These are phyloP conservation scores for Hanseniaspora lindneri DNA, from an alignment of 805 yeast genomes.

Conservation along the genomic window DNA sequence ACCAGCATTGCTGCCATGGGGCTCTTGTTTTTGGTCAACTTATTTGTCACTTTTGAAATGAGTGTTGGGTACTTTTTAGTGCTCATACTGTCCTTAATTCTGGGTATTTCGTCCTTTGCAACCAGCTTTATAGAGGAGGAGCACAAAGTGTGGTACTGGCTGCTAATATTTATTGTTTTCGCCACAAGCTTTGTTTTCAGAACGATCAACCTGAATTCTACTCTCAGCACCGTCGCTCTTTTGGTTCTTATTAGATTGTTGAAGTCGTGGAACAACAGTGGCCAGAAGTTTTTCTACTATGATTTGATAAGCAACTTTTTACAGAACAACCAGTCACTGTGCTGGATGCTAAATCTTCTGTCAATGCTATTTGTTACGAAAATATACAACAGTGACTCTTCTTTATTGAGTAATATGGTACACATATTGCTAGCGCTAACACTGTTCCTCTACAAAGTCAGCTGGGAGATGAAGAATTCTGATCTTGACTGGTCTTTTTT, in stretches of 20 bases:
- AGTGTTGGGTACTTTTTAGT: conserved; percentile 13
- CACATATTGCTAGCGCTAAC: conserved; percentile 29
- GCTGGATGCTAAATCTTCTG: conserved; percentile 39
- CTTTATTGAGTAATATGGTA: neutral
- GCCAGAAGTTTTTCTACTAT: conserved; percentile 60
- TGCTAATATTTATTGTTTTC: conserved; percentile 24
- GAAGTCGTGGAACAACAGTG: conserved; percentile 80
- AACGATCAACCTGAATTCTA: neutral
- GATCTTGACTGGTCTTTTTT: neutral
- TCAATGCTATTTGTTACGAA: conserved; percentile 27
- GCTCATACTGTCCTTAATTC: conserved; percentile 24
- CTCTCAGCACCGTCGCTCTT: conserved; percentile 1
- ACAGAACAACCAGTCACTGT: conserved; percentile 22
- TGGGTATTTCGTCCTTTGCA: conserved; percentile 57
- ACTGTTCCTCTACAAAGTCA: conserved; percentile 43
- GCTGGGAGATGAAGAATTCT: conserved; percentile 38
- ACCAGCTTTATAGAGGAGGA: conserved; percentile 92
- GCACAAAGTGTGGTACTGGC: conserved; percentile 93
- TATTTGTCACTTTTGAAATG: conserved; percentile 11
- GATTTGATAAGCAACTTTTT: conserved; percentile 19
- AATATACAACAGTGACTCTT: neutral
- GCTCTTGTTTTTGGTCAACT: conserved; percentile 17
- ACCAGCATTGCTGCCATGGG: conserved; percentile 23
- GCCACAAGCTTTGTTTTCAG: conserved; percentile 16
- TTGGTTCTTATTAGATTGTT: conserved; percentile 41